phyloP scores from a whole-genome alignment of 2,329 filamentous ascomycete species.

The Aspergillus novofumigatus region DNA sequence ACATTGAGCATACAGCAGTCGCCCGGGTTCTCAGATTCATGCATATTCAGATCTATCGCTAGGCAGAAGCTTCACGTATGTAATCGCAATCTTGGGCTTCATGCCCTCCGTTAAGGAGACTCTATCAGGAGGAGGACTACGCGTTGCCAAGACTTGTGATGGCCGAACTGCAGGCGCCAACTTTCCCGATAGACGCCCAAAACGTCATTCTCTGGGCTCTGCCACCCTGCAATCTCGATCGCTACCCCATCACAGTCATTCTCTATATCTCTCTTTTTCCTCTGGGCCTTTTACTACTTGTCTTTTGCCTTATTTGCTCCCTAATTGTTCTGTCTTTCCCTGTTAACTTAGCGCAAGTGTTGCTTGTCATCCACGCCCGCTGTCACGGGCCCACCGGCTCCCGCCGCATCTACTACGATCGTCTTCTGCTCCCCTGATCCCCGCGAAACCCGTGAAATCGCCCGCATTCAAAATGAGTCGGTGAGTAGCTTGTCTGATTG shows the following conservation, averaged over 20 bases:
- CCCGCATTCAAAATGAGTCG: constrained; percentile 61
- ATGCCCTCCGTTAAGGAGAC: neutral
- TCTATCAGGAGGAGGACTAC: constrained; percentile 14
- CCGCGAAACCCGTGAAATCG: constrained; percentile 16
- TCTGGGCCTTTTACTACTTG: neutral
- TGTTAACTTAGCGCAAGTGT: neutral
- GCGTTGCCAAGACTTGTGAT: constrained; percentile 27
- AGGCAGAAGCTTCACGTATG: neutral
- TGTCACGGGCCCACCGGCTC: neutral
- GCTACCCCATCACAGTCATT: constrained; percentile 12
- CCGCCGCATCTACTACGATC: constrained; percentile 5
- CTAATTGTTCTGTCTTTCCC: neutral
- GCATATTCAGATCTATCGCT: neutral
- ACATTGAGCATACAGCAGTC: neutral
- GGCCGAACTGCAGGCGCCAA: constrained; percentile 26
- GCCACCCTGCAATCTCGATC: constrained; percentile 1
- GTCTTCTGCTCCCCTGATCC: constrained; percentile 19
- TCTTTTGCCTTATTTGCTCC: neutral
- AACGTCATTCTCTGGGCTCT: constrained; percentile 29
- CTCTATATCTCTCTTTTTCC: constrained; percentile 7
- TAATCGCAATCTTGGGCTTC: neutral
- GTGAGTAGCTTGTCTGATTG: constrained; percentile 34
- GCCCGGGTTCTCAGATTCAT: neutral
- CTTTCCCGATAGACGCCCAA: constrained; percentile 21
- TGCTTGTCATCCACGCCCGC: neutral